Percentiles rank a stretch among this genome's conserved stretches.
Conservation (phyloP, 495 filamentous ascomycete species). For the Aspergillus olivimuriae region DNA sequence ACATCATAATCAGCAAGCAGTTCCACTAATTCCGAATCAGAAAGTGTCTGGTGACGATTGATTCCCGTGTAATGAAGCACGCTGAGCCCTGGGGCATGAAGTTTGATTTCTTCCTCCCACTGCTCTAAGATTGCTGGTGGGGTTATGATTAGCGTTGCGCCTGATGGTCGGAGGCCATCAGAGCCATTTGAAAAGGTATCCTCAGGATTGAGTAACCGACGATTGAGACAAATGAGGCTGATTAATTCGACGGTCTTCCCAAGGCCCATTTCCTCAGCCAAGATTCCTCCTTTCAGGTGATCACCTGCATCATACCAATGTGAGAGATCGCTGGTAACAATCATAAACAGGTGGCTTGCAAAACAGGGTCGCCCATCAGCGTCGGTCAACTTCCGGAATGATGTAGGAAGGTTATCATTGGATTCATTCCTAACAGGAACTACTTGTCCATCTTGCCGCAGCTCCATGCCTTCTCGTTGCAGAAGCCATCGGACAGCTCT, state of each 20-base stretch:
- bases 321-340: constrained; percentile 47
- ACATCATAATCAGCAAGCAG: constrained; percentile 57
- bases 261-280: constrained; percentile 95
- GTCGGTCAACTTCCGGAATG: constrained; percentile 36
- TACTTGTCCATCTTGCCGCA: constrained; percentile 26
- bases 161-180: constrained; percentile 26
- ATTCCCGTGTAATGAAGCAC: constrained; percentile 47
- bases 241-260: constrained; percentile 93
- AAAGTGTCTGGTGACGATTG: constrained; percentile 30
- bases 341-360: constrained; percentile 59
- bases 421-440: constrained; percentile 9
- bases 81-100: constrained; percentile 58
- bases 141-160: constrained; percentile 81
- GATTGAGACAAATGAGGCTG: constrained; percentile 63
- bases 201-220: constrained; percentile 14
- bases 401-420: constrained; percentile 21
- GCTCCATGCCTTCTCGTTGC: constrained; percentile 46
- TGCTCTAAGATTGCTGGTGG: constrained; percentile 77
- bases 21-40: constrained; percentile 43
- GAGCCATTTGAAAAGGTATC: constrained; percentile 11
- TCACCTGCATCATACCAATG: constrained; percentile 34
- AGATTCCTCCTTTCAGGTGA: constrained; percentile 51
- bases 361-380: constrained; percentile 46
- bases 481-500: constrained; percentile 68
- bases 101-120: constrained; percentile 74